Conservation (phyloP, 192 early-diverging fungal genomes). For the Jimgerdemannia lactiflua region DNA sequence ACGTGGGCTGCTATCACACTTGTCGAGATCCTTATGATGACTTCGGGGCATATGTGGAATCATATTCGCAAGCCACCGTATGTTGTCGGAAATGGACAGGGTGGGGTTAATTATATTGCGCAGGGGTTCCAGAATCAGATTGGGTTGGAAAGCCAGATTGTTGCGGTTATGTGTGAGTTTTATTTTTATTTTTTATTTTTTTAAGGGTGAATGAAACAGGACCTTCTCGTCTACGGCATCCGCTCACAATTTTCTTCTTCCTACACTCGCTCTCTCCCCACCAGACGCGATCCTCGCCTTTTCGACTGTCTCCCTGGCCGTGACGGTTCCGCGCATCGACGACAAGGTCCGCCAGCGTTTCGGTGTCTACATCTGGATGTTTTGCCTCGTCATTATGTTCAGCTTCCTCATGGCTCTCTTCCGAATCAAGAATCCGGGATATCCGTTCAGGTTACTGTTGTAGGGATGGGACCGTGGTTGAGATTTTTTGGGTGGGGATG, state of each 20-base stretch:
- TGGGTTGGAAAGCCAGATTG: slow-evolving; percentile 69
- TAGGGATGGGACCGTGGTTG: slow-evolving; percentile 19
- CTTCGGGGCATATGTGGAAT: slow-evolving; percentile 86
- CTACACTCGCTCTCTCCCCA: neutral
- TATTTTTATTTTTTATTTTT: neutral
- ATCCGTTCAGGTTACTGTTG: slow-evolving; percentile 63
- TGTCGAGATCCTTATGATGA: slow-evolving; percentile 65
- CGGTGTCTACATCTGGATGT: slow-evolving; percentile 55
- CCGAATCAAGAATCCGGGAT: slow-evolving; percentile 65
- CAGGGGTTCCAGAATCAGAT: slow-evolving; percentile 67
- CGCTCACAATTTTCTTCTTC: neutral
- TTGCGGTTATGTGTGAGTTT: slow-evolving; percentile 66
- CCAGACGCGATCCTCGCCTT: slow-evolving; percentile 61
- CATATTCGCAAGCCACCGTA: slow-evolving; percentile 76
- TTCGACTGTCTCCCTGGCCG: slow-evolving; percentile 50
- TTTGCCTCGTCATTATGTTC: slow-evolving; percentile 64
- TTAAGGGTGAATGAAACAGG: too few relatives aligned
- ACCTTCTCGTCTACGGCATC: too few relatives aligned
- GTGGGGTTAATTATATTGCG: slow-evolving; percentile 57
- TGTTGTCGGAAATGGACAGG: slow-evolving; percentile 43
- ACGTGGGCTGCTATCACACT: slow-evolving; percentile 54
- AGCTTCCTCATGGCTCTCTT: slow-evolving; percentile 65
- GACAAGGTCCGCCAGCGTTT: slow-evolving; percentile 51
- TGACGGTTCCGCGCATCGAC: slow-evolving; percentile 50
- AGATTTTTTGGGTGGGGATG: too few relatives aligned